Percentiles rank a stretch among this genome's conserved stretches.
phyloP scores from a whole-genome alignment of 805 yeast species.

The Candida chauliodis region DNA sequence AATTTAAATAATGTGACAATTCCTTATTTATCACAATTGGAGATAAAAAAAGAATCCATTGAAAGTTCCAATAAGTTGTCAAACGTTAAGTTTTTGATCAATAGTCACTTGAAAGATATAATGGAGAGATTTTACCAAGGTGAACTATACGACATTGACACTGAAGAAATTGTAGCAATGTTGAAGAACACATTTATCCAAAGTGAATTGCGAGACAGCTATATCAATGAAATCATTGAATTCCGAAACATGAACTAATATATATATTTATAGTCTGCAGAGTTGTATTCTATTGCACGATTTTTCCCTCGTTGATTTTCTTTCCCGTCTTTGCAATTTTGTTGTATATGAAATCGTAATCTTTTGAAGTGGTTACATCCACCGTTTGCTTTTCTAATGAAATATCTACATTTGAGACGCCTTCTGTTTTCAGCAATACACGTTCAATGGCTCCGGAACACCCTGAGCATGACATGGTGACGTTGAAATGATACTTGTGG shows the following conservation, averaged over 20 bases:
- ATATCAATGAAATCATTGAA: conserved; percentile 44
- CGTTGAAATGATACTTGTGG: conserved; percentile 74
- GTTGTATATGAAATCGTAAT: conserved; percentile 74
- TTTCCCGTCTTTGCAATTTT: conserved; percentile 91
- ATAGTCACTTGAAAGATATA: conserved; percentile 42
- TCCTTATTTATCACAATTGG: conserved; percentile 15
- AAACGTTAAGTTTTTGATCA: conserved; percentile 31
- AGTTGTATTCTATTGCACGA: conserved; percentile 44
- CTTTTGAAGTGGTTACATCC: conserved; percentile 58
- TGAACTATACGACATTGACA: conserved; percentile 45
- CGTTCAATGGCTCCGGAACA: conserved; percentile 85
- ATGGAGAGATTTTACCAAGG: conserved; percentile 51
- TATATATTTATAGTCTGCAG: conserved; percentile 4
- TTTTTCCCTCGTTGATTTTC: conserved; percentile 64
- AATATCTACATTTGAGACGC: conserved; percentile 69
- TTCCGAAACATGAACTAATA: conserved; percentile 27
- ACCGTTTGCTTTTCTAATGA: conserved; percentile 81
- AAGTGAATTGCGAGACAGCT: conserved; percentile 42
- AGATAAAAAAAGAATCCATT: conserved; percentile 16
- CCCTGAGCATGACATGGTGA: conserved; percentile 81
- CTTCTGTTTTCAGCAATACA: conserved; percentile 66
- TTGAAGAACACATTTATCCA: conserved; percentile 44
- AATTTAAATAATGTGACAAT: conserved; percentile 19
- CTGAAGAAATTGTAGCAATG: conserved; percentile 42
- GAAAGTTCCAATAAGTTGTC: conserved; percentile 24